These are phyloP conservation scores for Barnettozyma californica DNA, from an alignment of 805 yeast genomes.

Conservation along the genomic window DNA sequence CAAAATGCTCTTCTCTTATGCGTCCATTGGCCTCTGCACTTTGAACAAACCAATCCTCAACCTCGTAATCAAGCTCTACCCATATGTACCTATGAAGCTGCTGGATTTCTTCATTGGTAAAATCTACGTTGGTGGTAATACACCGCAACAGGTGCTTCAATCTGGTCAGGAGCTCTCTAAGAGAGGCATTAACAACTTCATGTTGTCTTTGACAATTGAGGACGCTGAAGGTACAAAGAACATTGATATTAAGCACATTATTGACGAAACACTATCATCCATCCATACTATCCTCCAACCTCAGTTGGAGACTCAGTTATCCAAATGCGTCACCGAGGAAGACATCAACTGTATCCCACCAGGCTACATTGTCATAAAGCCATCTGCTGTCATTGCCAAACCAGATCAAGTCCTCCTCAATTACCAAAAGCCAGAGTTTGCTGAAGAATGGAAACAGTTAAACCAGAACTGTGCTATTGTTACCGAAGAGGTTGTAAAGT, in stretches of 20 bases:
- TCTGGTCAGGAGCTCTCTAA: constrained; percentile 64
- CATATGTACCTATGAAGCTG: constrained; percentile 66
- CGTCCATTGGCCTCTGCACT: constrained; percentile 67
- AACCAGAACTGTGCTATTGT: constrained; percentile 62
- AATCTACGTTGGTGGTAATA: constrained; percentile 88
- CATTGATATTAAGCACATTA: constrained; percentile 52
- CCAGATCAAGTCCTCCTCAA: constrained; percentile 70
- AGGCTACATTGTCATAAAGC: constrained; percentile 89
- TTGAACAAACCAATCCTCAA: constrained; percentile 57
- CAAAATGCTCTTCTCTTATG: constrained; percentile 56
- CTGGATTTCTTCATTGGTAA: constrained; percentile 72
- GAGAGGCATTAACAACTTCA: constrained; percentile 87
- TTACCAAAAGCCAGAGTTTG: constrained; percentile 48
- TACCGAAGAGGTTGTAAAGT: constrained; percentile 48
- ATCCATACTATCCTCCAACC: constrained; percentile 65
- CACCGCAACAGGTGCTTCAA: constrained; percentile 56
- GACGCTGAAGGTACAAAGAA: constrained; percentile 78
- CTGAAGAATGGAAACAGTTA: constrained; percentile 49
- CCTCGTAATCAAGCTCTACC: constrained; percentile 59
- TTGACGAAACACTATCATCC: constrained; percentile 59
- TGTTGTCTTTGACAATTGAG: constrained; percentile 91
- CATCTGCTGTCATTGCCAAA: constrained; percentile 78
- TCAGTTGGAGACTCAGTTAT: constrained; percentile 42
- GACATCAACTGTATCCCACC: constrained; percentile 72
- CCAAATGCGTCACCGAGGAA: constrained; percentile 40